Conservation (phyloP, 129 eudicot genomes). For the Ambrosia trifida region DNA sequence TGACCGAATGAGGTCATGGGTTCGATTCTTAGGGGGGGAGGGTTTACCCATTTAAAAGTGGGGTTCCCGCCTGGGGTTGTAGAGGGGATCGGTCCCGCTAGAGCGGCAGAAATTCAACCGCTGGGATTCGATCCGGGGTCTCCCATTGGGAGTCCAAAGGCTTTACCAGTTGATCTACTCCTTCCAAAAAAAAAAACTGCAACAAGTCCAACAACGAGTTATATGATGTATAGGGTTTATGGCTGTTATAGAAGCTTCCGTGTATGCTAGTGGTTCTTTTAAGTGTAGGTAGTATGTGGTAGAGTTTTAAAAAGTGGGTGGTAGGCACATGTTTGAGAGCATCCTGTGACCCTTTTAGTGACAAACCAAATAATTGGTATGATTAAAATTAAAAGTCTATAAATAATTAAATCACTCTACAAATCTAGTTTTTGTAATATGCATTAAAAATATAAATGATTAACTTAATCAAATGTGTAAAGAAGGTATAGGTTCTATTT, state of each 20-base stretch:
- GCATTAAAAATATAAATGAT: not conserved
- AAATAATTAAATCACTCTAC: constrained; percentile 25
- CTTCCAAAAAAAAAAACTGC: too few relatives aligned
- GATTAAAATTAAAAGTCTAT: constrained; percentile 31
- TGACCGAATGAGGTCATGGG: too few relatives aligned
- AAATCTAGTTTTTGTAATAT: not conserved
- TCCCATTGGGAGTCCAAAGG: too few relatives aligned
- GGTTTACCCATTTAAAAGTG: too few relatives aligned
- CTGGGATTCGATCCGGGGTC: too few relatives aligned
- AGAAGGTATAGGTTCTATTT: not conserved
- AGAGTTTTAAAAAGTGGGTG: constrained; percentile 36
- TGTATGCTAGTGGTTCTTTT: constrained; percentile 29
- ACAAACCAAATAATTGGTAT: constrained; percentile 35
- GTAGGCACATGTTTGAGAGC: constrained; percentile 40
- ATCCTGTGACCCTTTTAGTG: constrained; percentile 34
- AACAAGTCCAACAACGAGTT: too few relatives aligned
- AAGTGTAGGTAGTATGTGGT: constrained; percentile 26
- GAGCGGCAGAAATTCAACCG: too few relatives aligned
- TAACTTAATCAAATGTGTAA: not conserved
- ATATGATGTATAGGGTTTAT: too few relatives aligned
- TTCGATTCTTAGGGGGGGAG: too few relatives aligned
- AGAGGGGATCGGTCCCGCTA: too few relatives aligned
- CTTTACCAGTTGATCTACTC: too few relatives aligned
- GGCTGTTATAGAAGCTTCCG: constrained; percentile 30
- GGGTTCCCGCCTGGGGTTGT: too few relatives aligned